phyloP scores from a whole-genome alignment of 2,329 filamentous ascomycete species.

The Parasarocladium wereldwijsianum region DNA sequence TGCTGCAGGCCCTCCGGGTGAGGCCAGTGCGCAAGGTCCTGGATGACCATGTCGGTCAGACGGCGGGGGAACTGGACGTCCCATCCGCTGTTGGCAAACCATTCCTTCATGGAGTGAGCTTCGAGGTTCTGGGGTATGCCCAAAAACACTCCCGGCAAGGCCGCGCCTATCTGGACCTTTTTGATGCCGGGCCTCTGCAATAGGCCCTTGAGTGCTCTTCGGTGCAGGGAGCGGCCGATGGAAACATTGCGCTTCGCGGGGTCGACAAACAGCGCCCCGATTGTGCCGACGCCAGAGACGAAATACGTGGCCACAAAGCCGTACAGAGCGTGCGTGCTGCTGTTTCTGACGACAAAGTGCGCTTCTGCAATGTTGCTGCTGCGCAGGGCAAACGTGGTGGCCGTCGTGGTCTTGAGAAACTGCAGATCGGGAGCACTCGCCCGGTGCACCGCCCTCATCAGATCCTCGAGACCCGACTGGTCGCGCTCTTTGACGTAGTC shows the following conservation, averaged over 20 bases:
- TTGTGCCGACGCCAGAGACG: conserved; percentile 55
- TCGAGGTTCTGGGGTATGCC: conserved; percentile 54
- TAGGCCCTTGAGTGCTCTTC: conserved; percentile 65
- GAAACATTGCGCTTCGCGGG: conserved; percentile 74
- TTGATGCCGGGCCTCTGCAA: conserved; percentile 56
- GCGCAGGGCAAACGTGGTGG: conserved; percentile 62
- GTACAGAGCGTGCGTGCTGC: conserved; percentile 79
- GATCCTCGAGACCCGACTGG: conserved; percentile 53
- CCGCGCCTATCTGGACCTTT: conserved; percentile 66
- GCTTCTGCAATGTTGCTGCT: conserved; percentile 59
- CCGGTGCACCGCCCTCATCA: conserved; percentile 57
- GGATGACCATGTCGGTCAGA: conserved; percentile 54
- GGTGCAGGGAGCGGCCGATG: conserved; percentile 80
- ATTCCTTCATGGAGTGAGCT: conserved; percentile 41
- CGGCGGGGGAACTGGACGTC: conserved; percentile 48
- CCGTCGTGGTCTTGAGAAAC: conserved; percentile 55
- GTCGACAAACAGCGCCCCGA: conserved; percentile 83
- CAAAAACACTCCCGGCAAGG: conserved; percentile 72
- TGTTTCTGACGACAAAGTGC: conserved; percentile 89
- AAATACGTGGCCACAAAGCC: conserved; percentile 87
- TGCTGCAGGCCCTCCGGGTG: conserved; percentile 65
- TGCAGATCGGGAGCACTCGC: conserved; percentile 50
- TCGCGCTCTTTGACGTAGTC: conserved; percentile 73
- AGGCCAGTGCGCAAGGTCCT: conserved; percentile 56
- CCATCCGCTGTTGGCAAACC: conserved; percentile 89